These are phyloP conservation scores for Starmera dryadoides DNA, from an alignment of 805 yeast genomes.

Conservation along the genomic window DNA sequence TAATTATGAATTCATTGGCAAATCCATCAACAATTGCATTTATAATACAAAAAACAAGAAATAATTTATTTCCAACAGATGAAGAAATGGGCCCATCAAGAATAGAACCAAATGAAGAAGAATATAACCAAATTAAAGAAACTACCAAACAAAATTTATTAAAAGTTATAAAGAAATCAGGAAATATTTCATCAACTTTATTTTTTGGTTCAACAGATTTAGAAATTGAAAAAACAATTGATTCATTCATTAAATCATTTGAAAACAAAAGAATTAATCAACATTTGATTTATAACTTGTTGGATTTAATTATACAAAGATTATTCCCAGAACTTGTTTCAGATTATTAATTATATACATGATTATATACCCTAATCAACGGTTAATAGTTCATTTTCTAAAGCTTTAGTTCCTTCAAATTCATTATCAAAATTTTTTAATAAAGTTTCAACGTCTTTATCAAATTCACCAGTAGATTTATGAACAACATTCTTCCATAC, in stretches of 20 bases:
- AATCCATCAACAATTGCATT: slow-evolving; percentile 12
- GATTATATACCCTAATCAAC: background rate
- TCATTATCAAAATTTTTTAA: slow-evolving; percentile 16
- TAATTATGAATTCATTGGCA: slow-evolving; percentile 9
- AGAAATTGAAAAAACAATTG: slow-evolving; percentile 18
- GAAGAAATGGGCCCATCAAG: slow-evolving; percentile 43
- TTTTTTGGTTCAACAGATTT: slow-evolving; percentile 16
- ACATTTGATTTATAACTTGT: slow-evolving; percentile 30
- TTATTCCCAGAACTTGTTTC: slow-evolving; percentile 29
- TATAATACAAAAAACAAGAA: slow-evolving; percentile 24
- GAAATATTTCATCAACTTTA: slow-evolving; percentile 9
- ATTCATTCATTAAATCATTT: slow-evolving; percentile 26
- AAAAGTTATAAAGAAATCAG: slow-evolving; percentile 12
- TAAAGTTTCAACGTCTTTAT: slow-evolving; percentile 11
- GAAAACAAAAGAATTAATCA: slow-evolving; percentile 34
- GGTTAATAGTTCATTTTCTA: background rate
- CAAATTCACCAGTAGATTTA: slow-evolving; percentile 19
- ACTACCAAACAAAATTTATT: slow-evolving; percentile 21
- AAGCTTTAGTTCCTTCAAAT: background rate
- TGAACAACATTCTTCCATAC: slow-evolving; percentile 14
- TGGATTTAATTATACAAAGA: slow-evolving; percentile 34
- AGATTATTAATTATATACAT: background rate
- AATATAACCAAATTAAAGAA: slow-evolving; percentile 24
- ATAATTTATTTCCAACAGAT: slow-evolving; percentile 39
- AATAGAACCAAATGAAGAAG: slow-evolving; percentile 31